These are phyloP conservation scores for Alloteropsis angusta DNA, from an alignment of 202 grass and related monocot genomes.

Conservation along the genomic window DNA sequence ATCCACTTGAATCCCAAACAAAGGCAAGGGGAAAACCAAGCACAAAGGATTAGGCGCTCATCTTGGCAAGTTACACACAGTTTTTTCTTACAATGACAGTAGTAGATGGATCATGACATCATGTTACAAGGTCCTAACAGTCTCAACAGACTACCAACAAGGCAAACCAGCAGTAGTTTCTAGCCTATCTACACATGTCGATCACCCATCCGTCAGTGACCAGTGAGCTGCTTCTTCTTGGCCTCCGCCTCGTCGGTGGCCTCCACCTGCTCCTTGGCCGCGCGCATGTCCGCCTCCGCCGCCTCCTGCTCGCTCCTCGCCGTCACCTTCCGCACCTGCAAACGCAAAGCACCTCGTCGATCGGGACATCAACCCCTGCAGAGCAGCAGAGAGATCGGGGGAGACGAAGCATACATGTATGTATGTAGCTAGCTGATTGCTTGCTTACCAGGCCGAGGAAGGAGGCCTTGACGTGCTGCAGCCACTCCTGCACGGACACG, in stretches of 20 bases:
- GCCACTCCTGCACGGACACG: constrained; percentile 51
- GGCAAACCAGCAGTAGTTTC: background rate
- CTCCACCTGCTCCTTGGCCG: constrained; percentile 70
- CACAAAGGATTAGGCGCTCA: background rate
- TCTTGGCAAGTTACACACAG: background rate
- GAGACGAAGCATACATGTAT: background rate
- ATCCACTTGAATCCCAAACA: too few species aligned
- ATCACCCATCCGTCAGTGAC: background rate
- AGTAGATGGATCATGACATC: background rate
- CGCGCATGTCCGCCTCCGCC: constrained; percentile 56
- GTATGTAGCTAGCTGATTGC: background rate
- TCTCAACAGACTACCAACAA: too few species aligned
- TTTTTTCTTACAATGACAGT: background rate
- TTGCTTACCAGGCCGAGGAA: constrained; percentile 40
- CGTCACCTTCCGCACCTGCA: constrained; percentile 45
- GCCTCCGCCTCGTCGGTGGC: constrained; percentile 73
- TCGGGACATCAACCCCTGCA: background rate
- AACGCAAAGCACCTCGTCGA: too few species aligned
- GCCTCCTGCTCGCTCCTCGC: constrained; percentile 73
- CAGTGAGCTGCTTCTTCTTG: constrained; percentile 43
- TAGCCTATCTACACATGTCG: background rate
- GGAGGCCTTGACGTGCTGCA: constrained; percentile 51
- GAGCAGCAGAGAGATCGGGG: background rate
- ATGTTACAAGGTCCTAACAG: background rate
- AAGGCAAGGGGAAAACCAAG: too few species aligned